Base-by-base conservation (phyloP, 202 grass and related monocot genomes). In the Elaeis oleifera region DNA sequence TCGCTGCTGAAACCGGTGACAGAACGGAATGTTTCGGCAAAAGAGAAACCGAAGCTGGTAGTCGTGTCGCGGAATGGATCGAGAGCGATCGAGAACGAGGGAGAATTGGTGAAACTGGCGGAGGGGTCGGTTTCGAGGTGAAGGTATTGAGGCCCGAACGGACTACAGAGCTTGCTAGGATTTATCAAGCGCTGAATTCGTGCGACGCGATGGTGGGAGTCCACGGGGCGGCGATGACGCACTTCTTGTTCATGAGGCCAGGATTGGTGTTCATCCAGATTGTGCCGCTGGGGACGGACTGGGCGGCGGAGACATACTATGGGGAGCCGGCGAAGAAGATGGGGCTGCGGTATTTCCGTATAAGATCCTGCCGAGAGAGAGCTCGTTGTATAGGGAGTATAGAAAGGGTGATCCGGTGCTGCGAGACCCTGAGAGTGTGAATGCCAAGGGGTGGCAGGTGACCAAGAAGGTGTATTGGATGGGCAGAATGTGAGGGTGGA, bases 391-490 rank as follows among this genome's bases (percentile, higher is more conserved):
- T 14, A 68, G 61, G 1, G 83, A 89, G 72, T 99, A 99, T 72
- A 68, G 76, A 0, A 55, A 60, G 9, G 66, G 75, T n/a, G 78
- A 89, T 69, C 71, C 88, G 22, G 88, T 94, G 11, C 80, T 99
- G 22, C 74, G 54, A 13, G 88, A 99, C 69, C 88, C 88, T 16
- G 71, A 72, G 58, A 75, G 59, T 16, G 74, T 97, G 16, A 77
- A 32, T 20, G 53, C 58, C 60, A 87, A 71, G 48, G 88, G 94
- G 0, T 99, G 94, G 94, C 71, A 84, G 25, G 83, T 81, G 17
- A 99, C 84, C 18, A 99, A 99, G 84, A 89, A 84, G 60, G 85
- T 99, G 3, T 99, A 92, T 71, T 99, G 21, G 88, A 87, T 51
- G 54, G 81, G 15, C 94, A 99, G 74, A 94, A 86, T 50, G 85